These are phyloP conservation scores for Phytopythium oedochilum DNA, from an alignment of 352 stramenopile genomes.

Conservation along the genomic window DNA sequence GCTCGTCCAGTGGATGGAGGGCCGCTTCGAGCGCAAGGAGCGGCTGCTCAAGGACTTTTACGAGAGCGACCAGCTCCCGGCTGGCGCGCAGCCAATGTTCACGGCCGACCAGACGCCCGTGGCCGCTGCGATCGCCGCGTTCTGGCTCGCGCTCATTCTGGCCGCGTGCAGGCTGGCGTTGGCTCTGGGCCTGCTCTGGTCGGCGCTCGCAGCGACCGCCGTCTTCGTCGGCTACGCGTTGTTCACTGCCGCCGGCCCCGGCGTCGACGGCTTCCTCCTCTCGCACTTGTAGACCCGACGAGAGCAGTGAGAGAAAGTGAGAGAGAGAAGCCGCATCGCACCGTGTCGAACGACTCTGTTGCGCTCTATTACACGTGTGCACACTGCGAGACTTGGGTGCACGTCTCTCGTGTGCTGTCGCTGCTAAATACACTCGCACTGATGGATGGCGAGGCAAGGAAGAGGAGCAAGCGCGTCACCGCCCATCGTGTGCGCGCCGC, in stretches of 20 bases:
- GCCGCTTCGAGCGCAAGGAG: slow-evolving; percentile 66
- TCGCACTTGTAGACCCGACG: slow-evolving; percentile 15
- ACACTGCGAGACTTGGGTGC: too few species aligned
- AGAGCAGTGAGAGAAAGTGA: too few species aligned
- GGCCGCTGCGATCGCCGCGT: slow-evolving; percentile 29
- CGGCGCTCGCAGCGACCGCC: slow-evolving; percentile 12
- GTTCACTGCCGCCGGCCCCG: slow-evolving; percentile 28
- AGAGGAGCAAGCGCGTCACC: too few species aligned
- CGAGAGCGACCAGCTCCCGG: slow-evolving; percentile 44
- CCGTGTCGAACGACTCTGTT: too few species aligned
- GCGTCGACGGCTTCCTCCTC: slow-evolving; percentile 50
- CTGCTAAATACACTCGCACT: too few species aligned
- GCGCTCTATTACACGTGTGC: too few species aligned
- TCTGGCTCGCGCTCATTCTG: slow-evolving; percentile 48
- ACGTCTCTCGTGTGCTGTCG: too few species aligned
- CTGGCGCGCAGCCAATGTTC: slow-evolving; percentile 39
- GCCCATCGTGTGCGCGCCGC: too few species aligned
- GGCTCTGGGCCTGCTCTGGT: slow-evolving; percentile 20
- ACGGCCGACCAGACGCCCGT: slow-evolving; percentile 23
- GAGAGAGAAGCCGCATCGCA: too few species aligned
- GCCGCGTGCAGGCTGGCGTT: slow-evolving; percentile 19
- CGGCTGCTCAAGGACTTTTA: slow-evolving; percentile 59
- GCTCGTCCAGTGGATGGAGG: slow-evolving; percentile 57
- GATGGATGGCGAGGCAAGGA: too few species aligned
- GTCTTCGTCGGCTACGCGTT: slow-evolving; percentile 27